Conservation (phyloP, 2,329 filamentous ascomycete genomes). For the Huntiella bhutanensis region DNA sequence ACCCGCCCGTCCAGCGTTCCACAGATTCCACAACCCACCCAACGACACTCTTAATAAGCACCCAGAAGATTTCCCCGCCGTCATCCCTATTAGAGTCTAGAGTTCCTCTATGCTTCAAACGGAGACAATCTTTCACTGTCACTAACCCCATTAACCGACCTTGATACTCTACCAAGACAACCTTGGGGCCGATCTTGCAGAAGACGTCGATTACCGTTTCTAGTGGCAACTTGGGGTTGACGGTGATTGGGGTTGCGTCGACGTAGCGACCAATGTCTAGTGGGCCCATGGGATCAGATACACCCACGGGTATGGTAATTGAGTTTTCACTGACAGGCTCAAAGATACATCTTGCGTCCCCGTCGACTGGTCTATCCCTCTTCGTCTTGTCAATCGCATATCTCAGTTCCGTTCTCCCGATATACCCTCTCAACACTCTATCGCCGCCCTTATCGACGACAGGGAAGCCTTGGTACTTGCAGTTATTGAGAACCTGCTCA, state of each 20-base stretch:
- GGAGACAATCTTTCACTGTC: slow-evolving; percentile 91
- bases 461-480: slow-evolving; percentile 81
- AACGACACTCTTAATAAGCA: slow-evolving; percentile 30
- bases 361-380: slow-evolving; percentile 46
- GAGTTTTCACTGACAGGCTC: slow-evolving; percentile 23
- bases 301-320: slow-evolving; percentile 1
- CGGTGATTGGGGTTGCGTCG: slow-evolving; percentile 73
- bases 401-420: slow-evolving; percentile 75
- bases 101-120: slow-evolving; percentile 94
- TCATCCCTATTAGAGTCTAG: slow-evolving; percentile 47
- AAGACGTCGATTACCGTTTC: slow-evolving; percentile 98
- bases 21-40: slow-evolving; percentile 41
- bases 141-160: slow-evolving; percentile 70
- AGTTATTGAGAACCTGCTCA: slow-evolving; percentile 56
- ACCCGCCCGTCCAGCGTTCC: slow-evolving; percentile 32
- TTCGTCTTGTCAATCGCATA: slow-evolving; percentile 75
- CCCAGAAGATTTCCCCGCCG: slow-evolving; percentile 48
- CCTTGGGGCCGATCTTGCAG: slow-evolving; percentile 87
- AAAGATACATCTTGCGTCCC: slow-evolving; percentile 58
- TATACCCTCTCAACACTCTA: slow-evolving; percentile 70
- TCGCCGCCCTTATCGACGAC: slow-evolving; percentile 57
- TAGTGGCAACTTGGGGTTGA: slow-evolving; percentile 74
- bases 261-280: slow-evolving; percentile 79
- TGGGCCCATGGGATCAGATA: slow-evolving; percentile 19
- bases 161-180: slow-evolving; percentile 81